phyloP scores from a whole-genome alignment of 2,329 filamentous ascomycete genomes.

The Samsoniella hepiali region DNA sequence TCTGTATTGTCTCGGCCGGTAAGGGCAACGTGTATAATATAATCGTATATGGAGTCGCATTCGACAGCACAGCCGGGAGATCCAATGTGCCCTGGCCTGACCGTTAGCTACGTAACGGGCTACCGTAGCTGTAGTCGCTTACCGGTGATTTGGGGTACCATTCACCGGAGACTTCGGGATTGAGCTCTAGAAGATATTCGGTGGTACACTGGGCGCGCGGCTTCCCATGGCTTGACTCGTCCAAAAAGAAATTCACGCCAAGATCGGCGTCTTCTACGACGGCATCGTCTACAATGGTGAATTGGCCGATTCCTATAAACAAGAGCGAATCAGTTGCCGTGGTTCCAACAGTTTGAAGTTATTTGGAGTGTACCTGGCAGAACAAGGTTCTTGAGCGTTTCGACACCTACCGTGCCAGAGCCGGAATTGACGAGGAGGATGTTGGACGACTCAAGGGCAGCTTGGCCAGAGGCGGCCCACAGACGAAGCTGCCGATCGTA shows the following conservation, averaged over 20 bases:
- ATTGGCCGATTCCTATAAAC: conserved; percentile 74
- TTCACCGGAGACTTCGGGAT: conserved; percentile 83
- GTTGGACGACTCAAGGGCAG: conserved; percentile 84
- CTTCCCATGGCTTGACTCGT: conserved; percentile 71
- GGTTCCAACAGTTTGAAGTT: neutral
- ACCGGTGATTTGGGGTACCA: conserved; percentile 56
- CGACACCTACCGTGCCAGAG: conserved; percentile 80
- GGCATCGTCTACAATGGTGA: conserved; percentile 82
- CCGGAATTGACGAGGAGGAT: conserved; percentile 89
- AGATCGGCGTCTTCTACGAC: conserved; percentile 78
- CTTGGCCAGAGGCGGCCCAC: conserved; percentile 90
- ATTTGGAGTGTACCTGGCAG: conserved; percentile 61
- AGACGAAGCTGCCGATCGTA: conserved; percentile 94
- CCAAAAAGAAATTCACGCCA: conserved; percentile 95
- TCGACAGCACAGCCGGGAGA: conserved; percentile 41
- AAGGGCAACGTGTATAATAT: conserved; percentile 55
- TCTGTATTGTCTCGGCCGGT: conserved; percentile 38
- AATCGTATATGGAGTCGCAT: conserved; percentile 45
- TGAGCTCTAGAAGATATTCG: conserved; percentile 78
- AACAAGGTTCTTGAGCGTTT: conserved; percentile 96
- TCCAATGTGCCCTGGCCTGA: conserved; percentile 30
- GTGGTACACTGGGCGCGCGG: conserved; percentile 75
- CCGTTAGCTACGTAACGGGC: conserved; percentile 13
- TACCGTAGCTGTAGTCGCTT: conserved; percentile 18
- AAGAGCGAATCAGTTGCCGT: neutral